These are phyloP conservation scores for Conidiobolus incongruus DNA, from an alignment of 371 early-diverging fungal species.

Conservation along the genomic window DNA sequence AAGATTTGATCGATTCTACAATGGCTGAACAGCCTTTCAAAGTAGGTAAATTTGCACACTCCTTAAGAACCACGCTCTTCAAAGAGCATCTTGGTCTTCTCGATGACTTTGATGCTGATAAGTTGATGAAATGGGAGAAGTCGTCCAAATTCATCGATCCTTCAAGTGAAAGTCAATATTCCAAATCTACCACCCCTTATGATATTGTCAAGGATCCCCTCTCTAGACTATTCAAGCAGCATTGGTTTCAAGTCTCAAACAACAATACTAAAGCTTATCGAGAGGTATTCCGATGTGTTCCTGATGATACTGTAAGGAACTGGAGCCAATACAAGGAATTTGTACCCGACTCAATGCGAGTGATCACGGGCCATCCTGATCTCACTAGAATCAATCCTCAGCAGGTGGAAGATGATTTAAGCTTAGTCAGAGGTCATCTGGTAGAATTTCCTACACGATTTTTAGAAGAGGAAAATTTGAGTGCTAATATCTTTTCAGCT, in stretches of 20 bases:
- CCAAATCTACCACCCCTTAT: conserved; percentile 6
- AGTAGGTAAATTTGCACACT: conserved; percentile 47
- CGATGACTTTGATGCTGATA: background rate
- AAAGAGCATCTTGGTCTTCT: conserved; percentile 66
- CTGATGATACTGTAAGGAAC: conserved; percentile 43
- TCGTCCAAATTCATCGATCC: too few relatives aligned
- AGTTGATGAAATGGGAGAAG: background rate
- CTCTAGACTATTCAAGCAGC: conserved; percentile 24
- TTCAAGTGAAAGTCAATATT: too few relatives aligned
- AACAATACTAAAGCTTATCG: conserved; percentile 49
- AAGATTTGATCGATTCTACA: conserved; percentile 30
- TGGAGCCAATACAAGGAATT: conserved; percentile 32
- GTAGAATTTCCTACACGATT: background rate
- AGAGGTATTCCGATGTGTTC: conserved; percentile 61
- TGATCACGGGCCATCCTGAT: conserved; percentile 19
- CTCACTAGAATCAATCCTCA: background rate
- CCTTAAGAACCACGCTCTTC: conserved; percentile 53
- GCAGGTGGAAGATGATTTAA: conserved; percentile 2
- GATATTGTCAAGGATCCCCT: conserved; percentile 42
- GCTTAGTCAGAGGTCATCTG: conserved; percentile 8
- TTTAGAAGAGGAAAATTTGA: background rate
- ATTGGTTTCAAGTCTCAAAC: background rate
- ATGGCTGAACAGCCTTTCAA: conserved; percentile 67
- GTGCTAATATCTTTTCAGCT: background rate
- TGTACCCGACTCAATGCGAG: conserved; percentile 19